Percentiles rank a stretch among this genome's conserved stretches.
phyloP scores from a whole-genome alignment of 371 early-diverging fungal genomes.

The Rhizopus arrhizus region DNA sequence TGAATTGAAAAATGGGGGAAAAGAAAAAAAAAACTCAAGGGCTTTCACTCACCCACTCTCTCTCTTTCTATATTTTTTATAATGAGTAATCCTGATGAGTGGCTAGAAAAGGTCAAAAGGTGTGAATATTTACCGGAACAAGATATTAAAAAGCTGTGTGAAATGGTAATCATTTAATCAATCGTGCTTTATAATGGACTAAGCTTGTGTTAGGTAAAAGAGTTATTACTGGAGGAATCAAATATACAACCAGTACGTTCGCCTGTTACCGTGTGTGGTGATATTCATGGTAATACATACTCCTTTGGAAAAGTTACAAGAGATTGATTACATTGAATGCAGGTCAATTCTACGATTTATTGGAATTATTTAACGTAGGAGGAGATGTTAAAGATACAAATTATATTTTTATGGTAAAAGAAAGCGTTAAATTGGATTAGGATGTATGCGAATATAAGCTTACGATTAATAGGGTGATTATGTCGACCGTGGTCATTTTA shows the following conservation, averaged over 20 bases:
- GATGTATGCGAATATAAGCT: neutral
- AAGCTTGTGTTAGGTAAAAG: conserved; percentile 73
- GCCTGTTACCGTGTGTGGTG: conserved; percentile 99
- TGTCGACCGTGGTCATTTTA: conserved; percentile 99
- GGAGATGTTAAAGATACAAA: conserved; percentile 98
- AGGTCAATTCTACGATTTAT: conserved; percentile 98
- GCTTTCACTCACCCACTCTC: neutral
- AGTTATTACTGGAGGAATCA: conserved; percentile 91
- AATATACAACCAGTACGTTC: conserved; percentile 95
- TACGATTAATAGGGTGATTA: conserved; percentile 86
- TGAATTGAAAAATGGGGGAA: neutral
- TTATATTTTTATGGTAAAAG: conserved; percentile 98
- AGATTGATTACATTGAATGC: neutral
- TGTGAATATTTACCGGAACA: conserved; percentile 91
- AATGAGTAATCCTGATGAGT: conserved; percentile 69
- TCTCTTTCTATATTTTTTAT: neutral
- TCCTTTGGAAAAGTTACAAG: too few species aligned
- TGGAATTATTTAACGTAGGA: conserved; percentile 97
- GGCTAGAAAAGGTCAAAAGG: conserved; percentile 61
- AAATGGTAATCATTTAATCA: conserved; percentile 26
- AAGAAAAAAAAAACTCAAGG: neutral
- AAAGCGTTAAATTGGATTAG: conserved; percentile 78
- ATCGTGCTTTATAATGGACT: too few species aligned
- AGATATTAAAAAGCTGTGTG: conserved; percentile 72
- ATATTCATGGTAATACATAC: conserved; percentile 83